Conservation (phyloP, 352 stramenopile genomes). For the Ochromonadaceae sp. region DNA sequence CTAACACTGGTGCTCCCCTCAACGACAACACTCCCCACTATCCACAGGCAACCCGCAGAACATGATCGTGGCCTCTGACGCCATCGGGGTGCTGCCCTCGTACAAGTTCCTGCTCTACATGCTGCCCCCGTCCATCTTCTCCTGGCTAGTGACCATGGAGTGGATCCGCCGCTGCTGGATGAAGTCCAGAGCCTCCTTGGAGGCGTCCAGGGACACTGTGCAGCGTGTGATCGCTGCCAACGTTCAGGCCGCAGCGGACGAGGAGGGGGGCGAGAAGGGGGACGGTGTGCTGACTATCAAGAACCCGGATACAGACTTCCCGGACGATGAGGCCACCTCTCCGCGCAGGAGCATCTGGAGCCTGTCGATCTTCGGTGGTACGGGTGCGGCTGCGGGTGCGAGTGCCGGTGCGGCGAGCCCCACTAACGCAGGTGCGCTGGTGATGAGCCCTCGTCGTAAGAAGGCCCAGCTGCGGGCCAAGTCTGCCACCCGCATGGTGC, state of each 20-base stretch:
- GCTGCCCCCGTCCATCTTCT: neutral
- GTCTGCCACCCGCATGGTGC: neutral
- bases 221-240: too few species aligned
- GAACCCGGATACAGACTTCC: neutral
- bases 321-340: neutral
- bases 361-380: neutral
- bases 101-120: constrained; percentile 15
- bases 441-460: neutral
- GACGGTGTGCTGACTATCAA: neutral
- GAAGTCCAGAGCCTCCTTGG: too few species aligned
- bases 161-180: neutral
- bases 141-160: neutral
- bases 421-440: too few species aligned
- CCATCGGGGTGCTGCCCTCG: neutral
- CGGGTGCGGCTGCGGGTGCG: neutral
- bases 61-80: constrained; percentile 14
- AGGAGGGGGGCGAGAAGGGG: too few species aligned
- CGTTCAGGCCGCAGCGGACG: too few species aligned
- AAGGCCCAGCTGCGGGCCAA: neutral
- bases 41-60: too few species aligned
- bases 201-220: too few species aligned
- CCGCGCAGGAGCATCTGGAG: neutral
- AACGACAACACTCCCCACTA: too few species aligned
- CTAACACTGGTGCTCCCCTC: too few species aligned
- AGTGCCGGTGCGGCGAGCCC: neutral